These are phyloP conservation scores for Pyrenophora seminiperda DNA, from an alignment of 2,329 filamentous ascomycete species.

Conservation along the genomic window DNA sequence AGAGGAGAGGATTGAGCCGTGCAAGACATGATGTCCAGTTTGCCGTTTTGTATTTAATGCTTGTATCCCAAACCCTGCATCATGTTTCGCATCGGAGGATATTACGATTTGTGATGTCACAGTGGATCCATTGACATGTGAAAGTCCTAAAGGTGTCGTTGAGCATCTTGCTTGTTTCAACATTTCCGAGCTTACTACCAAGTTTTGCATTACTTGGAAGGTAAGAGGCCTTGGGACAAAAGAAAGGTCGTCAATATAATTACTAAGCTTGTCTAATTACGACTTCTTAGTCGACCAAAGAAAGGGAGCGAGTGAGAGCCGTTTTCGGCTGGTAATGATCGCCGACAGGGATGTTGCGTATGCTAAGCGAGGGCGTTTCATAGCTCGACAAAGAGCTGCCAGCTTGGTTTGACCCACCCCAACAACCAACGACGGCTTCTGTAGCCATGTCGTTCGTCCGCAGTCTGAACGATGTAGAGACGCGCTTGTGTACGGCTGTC, in stretches of 20 bases:
- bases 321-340: constrained; percentile 3
- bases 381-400: constrained; percentile 8
- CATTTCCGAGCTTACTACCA: no score
- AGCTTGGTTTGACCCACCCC: constrained; percentile 12
- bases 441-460: constrained; percentile 30
- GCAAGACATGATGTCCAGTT: not conserved
- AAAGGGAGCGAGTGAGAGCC: not conserved
- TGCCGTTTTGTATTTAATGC: no score
- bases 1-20: not conserved
- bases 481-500: constrained; percentile 34
- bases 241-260: no score
- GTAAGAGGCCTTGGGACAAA: no score
- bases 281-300: no score
- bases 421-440: constrained; percentile 13
- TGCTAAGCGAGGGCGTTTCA: constrained; percentile 12
- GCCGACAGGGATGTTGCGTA: constrained; percentile 11
- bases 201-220: no score
- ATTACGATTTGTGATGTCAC: constrained; percentile 31
- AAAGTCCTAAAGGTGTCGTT: constrained; percentile 10
- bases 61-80: no score
- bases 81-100: constrained; percentile 17
- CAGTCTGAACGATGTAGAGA: constrained; percentile 31
- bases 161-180: no score
- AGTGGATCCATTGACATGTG: constrained; percentile 27
- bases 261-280: no score